These are phyloP conservation scores for Phlyctochytrium arcticum DNA, from an alignment of 192 early-diverging fungal genomes.

Conservation along the genomic window DNA sequence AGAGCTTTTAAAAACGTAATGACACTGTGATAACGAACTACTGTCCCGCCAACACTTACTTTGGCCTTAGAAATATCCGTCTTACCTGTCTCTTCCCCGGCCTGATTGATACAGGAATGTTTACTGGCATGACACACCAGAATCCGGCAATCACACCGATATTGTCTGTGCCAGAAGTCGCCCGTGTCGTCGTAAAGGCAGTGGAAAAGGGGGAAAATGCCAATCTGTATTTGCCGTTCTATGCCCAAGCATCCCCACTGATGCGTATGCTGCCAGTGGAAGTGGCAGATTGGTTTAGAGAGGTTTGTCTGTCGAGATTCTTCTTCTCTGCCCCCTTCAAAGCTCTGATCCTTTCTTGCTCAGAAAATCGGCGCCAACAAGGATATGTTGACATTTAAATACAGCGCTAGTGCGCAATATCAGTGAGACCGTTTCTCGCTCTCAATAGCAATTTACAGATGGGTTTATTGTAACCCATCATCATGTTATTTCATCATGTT, in stretches of 20 bases:
- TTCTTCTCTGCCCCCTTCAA: background rate
- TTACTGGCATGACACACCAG: slow-evolving; percentile 55
- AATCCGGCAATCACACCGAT: slow-evolving; percentile 60
- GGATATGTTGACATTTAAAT: slow-evolving; percentile 4
- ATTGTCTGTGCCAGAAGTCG: slow-evolving; percentile 57
- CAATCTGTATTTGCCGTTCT: slow-evolving; percentile 27
- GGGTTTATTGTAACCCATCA: too few species aligned
- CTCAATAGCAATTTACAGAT: too few species aligned
- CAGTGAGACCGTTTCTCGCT: too few species aligned
- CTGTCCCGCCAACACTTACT: background rate
- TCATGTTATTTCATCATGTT: too few species aligned
- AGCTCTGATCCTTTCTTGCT: background rate
- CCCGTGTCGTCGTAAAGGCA: slow-evolving; percentile 50
- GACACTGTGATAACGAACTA: background rate
- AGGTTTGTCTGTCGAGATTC: slow-evolving; percentile 11
- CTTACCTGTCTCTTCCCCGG: slow-evolving; percentile 71
- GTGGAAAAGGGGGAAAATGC: slow-evolving; percentile 41
- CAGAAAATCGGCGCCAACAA: slow-evolving; percentile 11
- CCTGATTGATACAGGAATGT: slow-evolving; percentile 68
- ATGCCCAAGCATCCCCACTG: slow-evolving; percentile 11
- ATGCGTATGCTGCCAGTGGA: slow-evolving; percentile 27
- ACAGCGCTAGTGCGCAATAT: slow-evolving; percentile 7
- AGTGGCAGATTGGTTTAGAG: slow-evolving; percentile 19
- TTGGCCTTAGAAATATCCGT: slow-evolving; percentile 53
- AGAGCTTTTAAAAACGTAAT: slow-evolving; percentile 62